Conservation (phyloP, 306 rosid genomes). For the Fagus crenata region DNA sequence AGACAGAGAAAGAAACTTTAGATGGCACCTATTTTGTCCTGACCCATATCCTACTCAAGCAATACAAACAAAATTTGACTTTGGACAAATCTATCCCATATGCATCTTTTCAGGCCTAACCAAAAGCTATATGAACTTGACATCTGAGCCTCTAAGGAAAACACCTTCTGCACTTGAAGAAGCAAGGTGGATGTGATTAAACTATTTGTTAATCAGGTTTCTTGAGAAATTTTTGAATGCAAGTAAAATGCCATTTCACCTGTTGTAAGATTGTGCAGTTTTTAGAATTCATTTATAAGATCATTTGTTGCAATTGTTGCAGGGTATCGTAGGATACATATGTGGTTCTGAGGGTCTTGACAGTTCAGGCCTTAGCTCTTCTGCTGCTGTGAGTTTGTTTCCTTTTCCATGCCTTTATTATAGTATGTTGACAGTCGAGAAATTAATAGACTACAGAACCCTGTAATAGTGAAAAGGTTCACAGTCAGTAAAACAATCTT, state of each 20-base stretch:
- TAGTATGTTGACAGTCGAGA: slow-evolving; percentile 24
- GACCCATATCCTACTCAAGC: background rate
- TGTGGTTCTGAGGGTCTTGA: slow-evolving; percentile 78
- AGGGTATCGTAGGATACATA: slow-evolving; percentile 85
- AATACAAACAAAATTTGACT: background rate
- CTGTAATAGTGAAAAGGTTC: slow-evolving; percentile 25
- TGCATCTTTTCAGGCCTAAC: background rate
- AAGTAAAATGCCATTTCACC: background rate
- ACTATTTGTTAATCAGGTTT: background rate
- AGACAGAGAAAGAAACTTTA: background rate
- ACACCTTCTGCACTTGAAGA: background rate
- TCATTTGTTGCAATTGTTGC: slow-evolving; percentile 38
- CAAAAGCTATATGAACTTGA: background rate
- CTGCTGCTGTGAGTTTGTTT: slow-evolving; percentile 85
- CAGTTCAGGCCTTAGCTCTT: slow-evolving; percentile 96
- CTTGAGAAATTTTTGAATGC: background rate
- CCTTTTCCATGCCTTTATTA: slow-evolving; percentile 25
- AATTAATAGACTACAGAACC: slow-evolving; percentile 19
- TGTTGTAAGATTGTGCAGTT: background rate
- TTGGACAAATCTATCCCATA: background rate
- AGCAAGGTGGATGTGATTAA: background rate
- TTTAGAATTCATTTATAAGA: background rate
- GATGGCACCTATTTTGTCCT: background rate
- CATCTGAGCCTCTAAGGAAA: background rate
- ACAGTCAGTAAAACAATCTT: background rate